Conservation (phyloP, 306 rosid species). For the Acacia confusa region DNA sequence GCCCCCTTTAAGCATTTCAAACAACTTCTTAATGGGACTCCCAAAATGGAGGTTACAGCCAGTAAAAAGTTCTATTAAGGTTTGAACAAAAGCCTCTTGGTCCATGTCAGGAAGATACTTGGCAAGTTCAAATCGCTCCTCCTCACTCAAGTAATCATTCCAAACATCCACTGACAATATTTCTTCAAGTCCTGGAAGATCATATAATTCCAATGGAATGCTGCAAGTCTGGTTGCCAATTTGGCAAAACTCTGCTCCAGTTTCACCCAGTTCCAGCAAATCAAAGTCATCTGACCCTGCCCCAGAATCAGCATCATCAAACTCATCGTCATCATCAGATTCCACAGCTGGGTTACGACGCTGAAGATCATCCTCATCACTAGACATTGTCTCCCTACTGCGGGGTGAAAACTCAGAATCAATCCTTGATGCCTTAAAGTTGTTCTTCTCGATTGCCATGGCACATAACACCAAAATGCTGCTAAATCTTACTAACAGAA, state of each 20-base stretch:
- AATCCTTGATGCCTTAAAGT: slow-evolving; percentile 80
- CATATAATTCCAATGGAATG: slow-evolving; percentile 92
- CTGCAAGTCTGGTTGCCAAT: slow-evolving; percentile 91
- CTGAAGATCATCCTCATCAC: slow-evolving; percentile 86
- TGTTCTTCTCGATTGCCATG: slow-evolving; percentile 98
- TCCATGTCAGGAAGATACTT: slow-evolving; percentile 93
- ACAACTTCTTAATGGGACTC: slow-evolving; percentile 78
- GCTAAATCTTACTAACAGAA: slow-evolving; percentile 31
- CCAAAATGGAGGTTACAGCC: slow-evolving; percentile 88
- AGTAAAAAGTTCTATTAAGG: slow-evolving; percentile 72
- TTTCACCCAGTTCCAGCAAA: slow-evolving; percentile 93
- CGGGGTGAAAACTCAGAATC: slow-evolving; percentile 81
- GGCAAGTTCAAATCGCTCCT: slow-evolving; percentile 80
- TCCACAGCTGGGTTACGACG: slow-evolving; percentile 67
- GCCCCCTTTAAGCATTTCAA: slow-evolving; percentile 92
- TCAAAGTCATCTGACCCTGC: slow-evolving; percentile 99
- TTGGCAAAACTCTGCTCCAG: slow-evolving; percentile 93
- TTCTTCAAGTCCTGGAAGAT: slow-evolving; percentile 80
- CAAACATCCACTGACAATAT: slow-evolving; percentile 85
- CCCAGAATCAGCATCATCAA: slow-evolving; percentile 96
- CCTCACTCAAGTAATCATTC: slow-evolving; percentile 88
- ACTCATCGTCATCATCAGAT: slow-evolving; percentile 91
- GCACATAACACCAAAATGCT: slow-evolving; percentile 45
- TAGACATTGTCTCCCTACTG: slow-evolving; percentile 83
- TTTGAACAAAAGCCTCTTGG: slow-evolving; percentile 72